Evolutionary conservation across 768 basidiomycete genomes (phyloP).

Genomic region (Suillus brevipes): DNA sequence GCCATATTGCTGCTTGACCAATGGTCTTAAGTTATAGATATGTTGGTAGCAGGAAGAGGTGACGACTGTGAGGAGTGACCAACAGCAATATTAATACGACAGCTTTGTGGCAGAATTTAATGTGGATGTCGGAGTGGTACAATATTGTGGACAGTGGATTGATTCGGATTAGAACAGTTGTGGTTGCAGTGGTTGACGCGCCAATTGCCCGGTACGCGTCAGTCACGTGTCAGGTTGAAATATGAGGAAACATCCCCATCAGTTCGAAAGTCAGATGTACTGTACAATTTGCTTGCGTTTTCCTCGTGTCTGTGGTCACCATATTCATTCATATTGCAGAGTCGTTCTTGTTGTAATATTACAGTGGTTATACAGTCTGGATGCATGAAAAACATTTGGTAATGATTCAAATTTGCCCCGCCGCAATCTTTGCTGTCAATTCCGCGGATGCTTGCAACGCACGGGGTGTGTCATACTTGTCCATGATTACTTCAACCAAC

Average conservation of each 20-base stretch:
- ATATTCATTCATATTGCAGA: not conserved
- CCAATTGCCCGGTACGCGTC: conserved; percentile 19
- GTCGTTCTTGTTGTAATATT: not conserved
- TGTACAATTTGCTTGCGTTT: not conserved
- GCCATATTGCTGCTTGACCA: conserved; percentile 15
- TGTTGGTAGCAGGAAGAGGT: not conserved
- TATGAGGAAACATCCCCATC: no score
- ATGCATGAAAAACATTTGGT: not conserved
- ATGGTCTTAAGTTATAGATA: not conserved
- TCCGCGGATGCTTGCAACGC: conserved; percentile 56
- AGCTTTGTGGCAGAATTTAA: not conserved
- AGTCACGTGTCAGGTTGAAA: conserved; percentile 25
- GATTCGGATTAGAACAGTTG: not conserved
- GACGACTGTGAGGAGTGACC: not conserved
- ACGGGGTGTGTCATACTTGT: conserved; percentile 66
- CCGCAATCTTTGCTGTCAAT: conserved; percentile 16
- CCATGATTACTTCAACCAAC: conserved; percentile 81
- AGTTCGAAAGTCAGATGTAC: not conserved
- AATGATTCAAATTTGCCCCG: conserved; percentile 17
- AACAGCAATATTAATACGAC: not conserved
- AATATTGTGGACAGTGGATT: not conserved
- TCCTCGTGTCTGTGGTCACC: not conserved
- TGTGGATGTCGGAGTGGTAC: conserved; percentile 1
- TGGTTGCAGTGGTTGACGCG: conserved; percentile 1
- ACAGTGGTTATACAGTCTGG: not conserved